phyloP scores from a whole-genome alignment of 345 rosid species.

The Capsella bursapastoris region DNA sequence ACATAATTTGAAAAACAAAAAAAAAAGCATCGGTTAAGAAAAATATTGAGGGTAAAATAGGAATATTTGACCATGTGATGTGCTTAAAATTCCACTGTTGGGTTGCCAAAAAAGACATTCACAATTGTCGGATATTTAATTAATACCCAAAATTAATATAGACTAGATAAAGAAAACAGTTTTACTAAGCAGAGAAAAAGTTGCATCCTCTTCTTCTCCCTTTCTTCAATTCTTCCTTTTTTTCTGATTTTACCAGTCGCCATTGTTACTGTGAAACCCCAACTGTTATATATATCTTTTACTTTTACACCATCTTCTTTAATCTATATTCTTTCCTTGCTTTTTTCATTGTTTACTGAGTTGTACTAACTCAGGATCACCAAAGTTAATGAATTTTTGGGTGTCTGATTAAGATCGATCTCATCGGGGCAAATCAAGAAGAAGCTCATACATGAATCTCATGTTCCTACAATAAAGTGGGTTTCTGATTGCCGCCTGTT shows the following conservation, averaged over 20 bases:
- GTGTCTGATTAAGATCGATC: slow-evolving; percentile 33
- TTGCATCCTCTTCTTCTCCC: slow-evolving; percentile 23
- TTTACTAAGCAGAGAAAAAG: slow-evolving; percentile 39
- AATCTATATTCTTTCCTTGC: slow-evolving; percentile 9
- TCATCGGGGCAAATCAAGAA: not conserved
- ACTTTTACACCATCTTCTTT: not conserved
- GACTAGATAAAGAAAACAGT: slow-evolving; percentile 23
- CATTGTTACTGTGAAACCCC: slow-evolving; percentile 30
- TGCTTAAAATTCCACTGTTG: slow-evolving; percentile 39
- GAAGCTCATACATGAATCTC: slow-evolving; percentile 25
- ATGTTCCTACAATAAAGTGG: slow-evolving; percentile 2
- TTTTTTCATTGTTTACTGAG: slow-evolving; percentile 8
- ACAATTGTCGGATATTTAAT: slow-evolving; percentile 36
- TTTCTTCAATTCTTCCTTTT: not conserved
- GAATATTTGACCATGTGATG: slow-evolving; percentile 15
- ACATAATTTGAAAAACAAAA: slow-evolving; percentile 21
- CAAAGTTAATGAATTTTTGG: not conserved
- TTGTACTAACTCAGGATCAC: slow-evolving; percentile 3
- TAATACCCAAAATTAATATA: slow-evolving; percentile 11
- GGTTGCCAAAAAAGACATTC: slow-evolving; percentile 38
- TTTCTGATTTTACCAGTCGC: slow-evolving; percentile 22
- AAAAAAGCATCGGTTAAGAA: slow-evolving; percentile 15
- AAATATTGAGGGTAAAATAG: slow-evolving; percentile 23
- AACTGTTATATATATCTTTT: not conserved
- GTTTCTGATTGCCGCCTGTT: slow-evolving; percentile 26